Percentiles rank a stretch among this genome's conserved stretches.
phyloP scores from a whole-genome alignment of 148 eudicot genomes.

The Vaccinium darrowii region DNA sequence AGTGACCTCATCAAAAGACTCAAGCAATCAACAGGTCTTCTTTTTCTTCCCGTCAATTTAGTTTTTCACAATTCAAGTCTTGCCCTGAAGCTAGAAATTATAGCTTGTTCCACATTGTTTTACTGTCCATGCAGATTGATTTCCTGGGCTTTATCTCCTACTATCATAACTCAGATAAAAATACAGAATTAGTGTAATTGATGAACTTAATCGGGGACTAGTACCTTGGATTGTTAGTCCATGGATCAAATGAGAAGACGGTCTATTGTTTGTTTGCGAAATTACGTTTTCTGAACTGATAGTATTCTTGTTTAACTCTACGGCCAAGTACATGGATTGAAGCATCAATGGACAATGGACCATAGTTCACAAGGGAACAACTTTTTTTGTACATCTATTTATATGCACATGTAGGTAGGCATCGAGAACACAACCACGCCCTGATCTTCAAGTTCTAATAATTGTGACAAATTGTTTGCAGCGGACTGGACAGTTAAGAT shows the following conservation, averaged over 20 bases:
- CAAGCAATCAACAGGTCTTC: constrained; percentile 51
- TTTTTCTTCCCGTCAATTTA: constrained; percentile 1
- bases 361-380: not conserved
- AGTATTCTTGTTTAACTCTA: no score
- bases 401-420: not conserved
- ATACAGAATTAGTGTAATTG: not conserved
- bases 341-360: no score
- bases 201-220: no score
- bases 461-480: constrained; percentile 18
- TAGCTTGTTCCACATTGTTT: not conserved
- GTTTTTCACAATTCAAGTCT: not conserved
- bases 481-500: constrained; percentile 35
- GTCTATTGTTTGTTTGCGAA: no score
- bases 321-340: no score
- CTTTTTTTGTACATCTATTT: not conserved
- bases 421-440: not conserved
- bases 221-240: no score
- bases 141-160: not conserved
- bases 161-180: not conserved
- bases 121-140: not conserved
- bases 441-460: not conserved
- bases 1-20: constrained; percentile 32
- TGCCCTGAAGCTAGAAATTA: not conserved
- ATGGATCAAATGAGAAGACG: no score
- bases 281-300: no score